These are phyloP conservation scores for Termitomyces sp. DNA, from an alignment of 768 basidiomycete genomes.

Conservation along the genomic window DNA sequence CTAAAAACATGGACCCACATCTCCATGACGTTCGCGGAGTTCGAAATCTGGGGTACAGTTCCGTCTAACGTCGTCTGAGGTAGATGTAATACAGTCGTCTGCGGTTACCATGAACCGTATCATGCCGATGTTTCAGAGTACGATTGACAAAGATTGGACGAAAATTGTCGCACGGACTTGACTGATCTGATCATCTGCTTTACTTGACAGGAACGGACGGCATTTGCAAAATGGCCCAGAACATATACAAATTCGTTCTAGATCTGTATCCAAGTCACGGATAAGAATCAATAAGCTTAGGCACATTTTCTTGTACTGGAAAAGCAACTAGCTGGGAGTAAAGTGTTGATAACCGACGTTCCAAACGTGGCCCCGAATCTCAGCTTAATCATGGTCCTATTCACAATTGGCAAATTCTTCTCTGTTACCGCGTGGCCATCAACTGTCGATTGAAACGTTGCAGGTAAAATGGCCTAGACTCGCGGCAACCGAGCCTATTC, in stretches of 20 bases:
- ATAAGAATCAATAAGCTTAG: neutral
- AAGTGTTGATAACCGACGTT: neutral
- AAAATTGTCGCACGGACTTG: neutral
- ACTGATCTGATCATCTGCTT: conserved; percentile 11
- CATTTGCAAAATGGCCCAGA: neutral
- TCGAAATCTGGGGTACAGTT: neutral
- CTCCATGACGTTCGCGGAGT: conserved; percentile 11
- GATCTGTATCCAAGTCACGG: neutral
- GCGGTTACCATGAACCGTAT: neutral
- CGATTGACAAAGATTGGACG: neutral
- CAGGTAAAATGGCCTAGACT: neutral
- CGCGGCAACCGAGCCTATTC: neutral
- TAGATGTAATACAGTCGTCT: neutral
- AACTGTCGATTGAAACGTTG: neutral
- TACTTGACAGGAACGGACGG: neutral
- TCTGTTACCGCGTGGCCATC: conserved; percentile 11
- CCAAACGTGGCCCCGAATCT: neutral
- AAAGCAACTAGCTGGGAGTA: neutral
- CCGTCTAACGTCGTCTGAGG: neutral
- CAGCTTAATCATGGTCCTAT: neutral
- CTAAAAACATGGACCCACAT: neutral
- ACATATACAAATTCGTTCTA: neutral
- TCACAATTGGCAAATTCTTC: neutral
- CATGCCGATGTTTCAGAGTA: neutral
- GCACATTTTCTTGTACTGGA: neutral